phyloP scores from a whole-genome alignment of 129 eudicot genomes.

The Chrysanthemum seticuspe region DNA sequence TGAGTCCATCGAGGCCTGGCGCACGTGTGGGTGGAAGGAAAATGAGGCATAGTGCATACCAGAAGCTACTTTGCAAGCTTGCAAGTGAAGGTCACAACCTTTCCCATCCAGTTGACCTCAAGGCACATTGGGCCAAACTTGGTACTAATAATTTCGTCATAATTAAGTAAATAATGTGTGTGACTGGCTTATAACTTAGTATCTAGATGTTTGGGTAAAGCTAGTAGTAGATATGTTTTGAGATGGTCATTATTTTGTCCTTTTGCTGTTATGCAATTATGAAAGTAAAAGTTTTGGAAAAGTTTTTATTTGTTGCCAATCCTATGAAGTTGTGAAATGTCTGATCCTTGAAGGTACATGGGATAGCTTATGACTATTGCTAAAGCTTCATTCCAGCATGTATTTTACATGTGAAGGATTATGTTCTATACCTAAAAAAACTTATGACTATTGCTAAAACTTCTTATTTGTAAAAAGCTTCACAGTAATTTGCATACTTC shows the following conservation, averaged over 20 bases:
- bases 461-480: neutral
- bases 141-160: conserved; percentile 60
- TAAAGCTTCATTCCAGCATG: neutral
- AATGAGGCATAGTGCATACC: conserved; percentile 54
- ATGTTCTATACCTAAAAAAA: neutral
- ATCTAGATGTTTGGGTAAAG: conserved; percentile 14
- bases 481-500: neutral
- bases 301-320: neutral
- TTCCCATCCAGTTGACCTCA: conserved; percentile 50
- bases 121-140: conserved; percentile 61
- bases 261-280: conserved; percentile 1
- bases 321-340: neutral
- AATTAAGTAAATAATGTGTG: conserved; percentile 34
- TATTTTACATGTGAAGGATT: neutral
- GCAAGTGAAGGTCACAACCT: conserved; percentile 48
- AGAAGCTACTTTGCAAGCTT: conserved; percentile 47
- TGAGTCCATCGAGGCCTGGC: conserved; percentile 49
- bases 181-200: conserved; percentile 5
- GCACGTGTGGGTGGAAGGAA: conserved; percentile 53
- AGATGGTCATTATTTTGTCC: conserved; percentile 2
- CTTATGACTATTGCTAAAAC: neutral
- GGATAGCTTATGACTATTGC: neutral
- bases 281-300: no score
- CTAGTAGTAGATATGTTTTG: conserved; percentile 20
- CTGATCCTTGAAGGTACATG: neutral